These are phyloP conservation scores for Pseudogymnoascus sp. DNA, from an alignment of 2,329 filamentous ascomycete species.

Conservation along the genomic window DNA sequence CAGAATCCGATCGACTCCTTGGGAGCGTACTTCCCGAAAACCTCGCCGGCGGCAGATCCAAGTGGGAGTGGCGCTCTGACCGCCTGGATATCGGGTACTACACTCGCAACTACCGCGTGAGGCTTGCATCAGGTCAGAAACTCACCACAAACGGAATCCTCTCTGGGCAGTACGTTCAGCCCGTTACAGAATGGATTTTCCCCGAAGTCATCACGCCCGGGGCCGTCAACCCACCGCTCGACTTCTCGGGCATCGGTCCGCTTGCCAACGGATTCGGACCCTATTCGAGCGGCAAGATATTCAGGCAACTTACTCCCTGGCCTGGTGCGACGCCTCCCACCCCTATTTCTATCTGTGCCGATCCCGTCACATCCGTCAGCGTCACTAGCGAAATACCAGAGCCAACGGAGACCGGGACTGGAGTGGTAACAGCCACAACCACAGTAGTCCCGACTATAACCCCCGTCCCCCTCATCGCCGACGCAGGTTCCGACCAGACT, in stretches of 20 bases:
- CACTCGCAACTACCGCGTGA: constrained; percentile 36
- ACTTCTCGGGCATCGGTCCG: constrained; percentile 31
- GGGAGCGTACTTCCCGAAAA: constrained; percentile 26
- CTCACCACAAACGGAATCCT: constrained; percentile 33
- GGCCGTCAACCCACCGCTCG: constrained; percentile 24
- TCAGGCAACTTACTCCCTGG: constrained; percentile 33
- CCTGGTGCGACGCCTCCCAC: constrained; percentile 11
- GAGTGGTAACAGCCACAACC: not conserved
- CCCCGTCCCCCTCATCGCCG: not conserved
- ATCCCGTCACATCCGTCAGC: not conserved
- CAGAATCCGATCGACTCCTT: constrained; percentile 30
- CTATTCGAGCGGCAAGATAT: constrained; percentile 27
- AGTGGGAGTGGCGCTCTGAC: constrained; percentile 32
- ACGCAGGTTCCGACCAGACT: constrained; percentile 6
- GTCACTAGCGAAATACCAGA: not conserved
- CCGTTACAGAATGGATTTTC: constrained; percentile 38
- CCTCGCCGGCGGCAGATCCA: constrained; percentile 31
- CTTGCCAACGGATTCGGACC: constrained; percentile 27
- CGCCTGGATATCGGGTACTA: constrained; percentile 27
- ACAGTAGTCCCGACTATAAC: not conserved
- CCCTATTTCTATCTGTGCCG: not conserved
- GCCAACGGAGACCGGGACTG: not conserved
- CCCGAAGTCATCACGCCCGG: constrained; percentile 36
- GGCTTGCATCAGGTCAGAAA: constrained; percentile 28
- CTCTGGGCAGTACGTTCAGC: constrained; percentile 36